Evolutionary conservation across 1,139 yeast genomes (phyloP).

Genomic region (Meyerozyma smithsonii): DNA sequence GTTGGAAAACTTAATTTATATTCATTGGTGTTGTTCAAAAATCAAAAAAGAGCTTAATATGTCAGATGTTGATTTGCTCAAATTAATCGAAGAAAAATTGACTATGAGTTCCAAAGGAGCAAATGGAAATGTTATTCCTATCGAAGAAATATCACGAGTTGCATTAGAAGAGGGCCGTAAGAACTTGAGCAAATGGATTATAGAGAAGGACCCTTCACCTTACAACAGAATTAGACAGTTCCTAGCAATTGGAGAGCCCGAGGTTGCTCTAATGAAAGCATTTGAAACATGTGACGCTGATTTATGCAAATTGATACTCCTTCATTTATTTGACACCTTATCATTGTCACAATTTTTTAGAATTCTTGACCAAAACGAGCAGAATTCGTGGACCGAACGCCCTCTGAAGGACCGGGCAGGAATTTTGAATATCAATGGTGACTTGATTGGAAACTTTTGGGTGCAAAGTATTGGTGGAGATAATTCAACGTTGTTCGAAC

Average conservation of each 20-base stretch:
- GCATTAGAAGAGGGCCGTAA: slow-evolving; percentile 85
- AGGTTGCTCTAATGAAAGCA: slow-evolving; percentile 64
- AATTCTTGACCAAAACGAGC: slow-evolving; percentile 38
- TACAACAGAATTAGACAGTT: slow-evolving; percentile 59
- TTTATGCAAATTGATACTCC: slow-evolving; percentile 55
- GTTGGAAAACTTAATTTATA: slow-evolving; percentile 55
- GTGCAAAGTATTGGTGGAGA: slow-evolving; percentile 25
- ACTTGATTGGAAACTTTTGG: slow-evolving; percentile 42
- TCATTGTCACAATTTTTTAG: slow-evolving; percentile 37
- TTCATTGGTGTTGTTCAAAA: slow-evolving; percentile 80
- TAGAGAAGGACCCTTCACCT: slow-evolving; percentile 66
- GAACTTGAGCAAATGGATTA: slow-evolving; percentile 57
- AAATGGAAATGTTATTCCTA: slow-evolving; percentile 41
- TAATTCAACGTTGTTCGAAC: slow-evolving; percentile 21
- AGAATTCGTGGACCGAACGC: slow-evolving; percentile 6
- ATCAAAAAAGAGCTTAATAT: slow-evolving; percentile 50
- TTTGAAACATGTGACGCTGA: slow-evolving; percentile 65
- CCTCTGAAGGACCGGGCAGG: slow-evolving; percentile 9
- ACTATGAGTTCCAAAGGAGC: slow-evolving; percentile 8
- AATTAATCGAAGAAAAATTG: slow-evolving; percentile 45
- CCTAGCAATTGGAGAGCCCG: slow-evolving; percentile 68
- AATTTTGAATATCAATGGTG: slow-evolving; percentile 30
- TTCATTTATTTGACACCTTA: slow-evolving; percentile 42
- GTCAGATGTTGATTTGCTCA: slow-evolving; percentile 56
- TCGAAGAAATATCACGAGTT: slow-evolving; percentile 57